Evolutionary conservation across 768 basidiomycete species (phyloP).

Genomic region (Serendipita vermifera): DNA sequence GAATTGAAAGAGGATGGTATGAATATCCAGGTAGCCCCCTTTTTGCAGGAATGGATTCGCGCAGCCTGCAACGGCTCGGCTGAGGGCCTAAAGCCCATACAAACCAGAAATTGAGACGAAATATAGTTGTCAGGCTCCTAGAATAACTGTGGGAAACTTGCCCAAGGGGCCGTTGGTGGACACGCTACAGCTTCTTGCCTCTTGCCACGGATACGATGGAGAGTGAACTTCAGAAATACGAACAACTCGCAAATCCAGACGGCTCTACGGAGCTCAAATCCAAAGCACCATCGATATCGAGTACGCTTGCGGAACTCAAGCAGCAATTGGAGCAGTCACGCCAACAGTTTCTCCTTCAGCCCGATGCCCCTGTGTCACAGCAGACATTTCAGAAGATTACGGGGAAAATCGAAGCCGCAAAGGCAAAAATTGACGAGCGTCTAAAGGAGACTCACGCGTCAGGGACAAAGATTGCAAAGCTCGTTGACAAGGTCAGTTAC

Average conservation of each 20-base stretch:
- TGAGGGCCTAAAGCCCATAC: too few species aligned
- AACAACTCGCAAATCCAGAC: conserved; percentile 5
- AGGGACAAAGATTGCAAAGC: conserved; percentile 67
- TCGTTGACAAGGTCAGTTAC: conserved; percentile 76
- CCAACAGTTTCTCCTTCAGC: neutral
- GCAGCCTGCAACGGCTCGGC: too few species aligned
- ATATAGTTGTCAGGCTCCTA: too few species aligned
- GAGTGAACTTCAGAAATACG: neutral
- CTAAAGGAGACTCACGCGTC: conserved; percentile 81
- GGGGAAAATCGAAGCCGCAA: neutral
- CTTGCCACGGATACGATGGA: too few species aligned
- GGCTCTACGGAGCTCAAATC: neutral
- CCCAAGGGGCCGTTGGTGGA: too few species aligned
- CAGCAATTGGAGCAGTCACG: neutral
- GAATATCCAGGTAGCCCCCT: too few species aligned
- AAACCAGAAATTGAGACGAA: too few species aligned
- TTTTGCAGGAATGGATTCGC: too few species aligned
- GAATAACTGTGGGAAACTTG: too few species aligned
- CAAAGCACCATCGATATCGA: neutral
- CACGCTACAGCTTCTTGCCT: too few species aligned
- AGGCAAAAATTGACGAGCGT: conserved; percentile 52
- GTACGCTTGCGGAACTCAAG: neutral
- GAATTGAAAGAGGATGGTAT: too few species aligned
- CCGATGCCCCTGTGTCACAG: neutral
- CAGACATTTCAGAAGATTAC: neutral